Evolutionary conservation across 2,329 filamentous ascomycete species (phyloP).

Genomic region (Fusarium coffeatum): DNA sequence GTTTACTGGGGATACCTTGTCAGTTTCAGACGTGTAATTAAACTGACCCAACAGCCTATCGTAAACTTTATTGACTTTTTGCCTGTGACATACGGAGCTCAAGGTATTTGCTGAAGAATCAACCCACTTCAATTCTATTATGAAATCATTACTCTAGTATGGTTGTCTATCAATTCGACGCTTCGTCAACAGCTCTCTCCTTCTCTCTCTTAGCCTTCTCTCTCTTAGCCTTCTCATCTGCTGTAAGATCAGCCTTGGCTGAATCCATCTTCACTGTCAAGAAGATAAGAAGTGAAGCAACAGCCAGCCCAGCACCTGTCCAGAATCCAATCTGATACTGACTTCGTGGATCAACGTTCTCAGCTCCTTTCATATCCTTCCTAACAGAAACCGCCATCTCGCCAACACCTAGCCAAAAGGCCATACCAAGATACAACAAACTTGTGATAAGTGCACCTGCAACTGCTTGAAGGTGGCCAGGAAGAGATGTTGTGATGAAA

Average conservation of each 20-base stretch:
- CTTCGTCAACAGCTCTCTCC: accelerated
- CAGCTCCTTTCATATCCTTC: slow-evolving; percentile 41
- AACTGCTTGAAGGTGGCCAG: slow-evolving; percentile 73
- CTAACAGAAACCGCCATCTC: slow-evolving; percentile 71
- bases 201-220: slow-evolving; percentile 57
- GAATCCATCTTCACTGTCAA: slow-evolving; percentile 66
- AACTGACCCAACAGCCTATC: not conserved
- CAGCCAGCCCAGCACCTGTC: slow-evolving; percentile 70
- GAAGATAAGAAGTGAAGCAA: slow-evolving; percentile 63
- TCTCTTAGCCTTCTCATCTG: slow-evolving; percentile 64
- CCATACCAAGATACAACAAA: slow-evolving; percentile 77
- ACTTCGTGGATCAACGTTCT: slow-evolving; percentile 54
- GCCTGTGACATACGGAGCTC: not conserved
- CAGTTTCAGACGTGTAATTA: not conserved
- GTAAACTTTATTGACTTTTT: not conserved
- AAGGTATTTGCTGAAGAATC: not conserved
- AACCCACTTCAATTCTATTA: not conserved
- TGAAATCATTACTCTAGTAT: not conserved
- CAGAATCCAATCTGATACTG: slow-evolving; percentile 76
- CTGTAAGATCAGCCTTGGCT: slow-evolving; percentile 67
- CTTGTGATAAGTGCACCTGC: slow-evolving; percentile 71
- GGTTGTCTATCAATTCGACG: not conserved
- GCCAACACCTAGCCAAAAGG: slow-evolving; percentile 76
- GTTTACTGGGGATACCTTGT: not conserved
- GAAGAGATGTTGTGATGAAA: slow-evolving; percentile 80